These are phyloP conservation scores for Skeletonema menzelii DNA, from an alignment of 108 stramenopile genomes.

Conservation along the genomic window DNA sequence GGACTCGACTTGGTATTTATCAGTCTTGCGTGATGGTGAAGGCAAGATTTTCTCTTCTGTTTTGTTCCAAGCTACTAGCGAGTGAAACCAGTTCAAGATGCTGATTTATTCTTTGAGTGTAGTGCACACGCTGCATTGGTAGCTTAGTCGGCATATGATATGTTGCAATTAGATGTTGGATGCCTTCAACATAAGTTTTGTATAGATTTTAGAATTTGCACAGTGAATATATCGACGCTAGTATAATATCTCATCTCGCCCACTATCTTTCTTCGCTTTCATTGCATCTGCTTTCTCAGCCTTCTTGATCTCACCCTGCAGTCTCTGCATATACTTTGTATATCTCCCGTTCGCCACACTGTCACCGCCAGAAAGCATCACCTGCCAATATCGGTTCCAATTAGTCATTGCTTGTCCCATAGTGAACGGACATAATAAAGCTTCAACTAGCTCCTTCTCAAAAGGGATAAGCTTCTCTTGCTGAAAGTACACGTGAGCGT, in stretches of 20 bases:
- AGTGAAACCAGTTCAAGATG: no score
- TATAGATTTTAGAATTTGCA: no score
- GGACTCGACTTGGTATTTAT: no score
- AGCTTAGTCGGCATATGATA: not conserved
- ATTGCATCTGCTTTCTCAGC: slow-evolving; percentile 26
- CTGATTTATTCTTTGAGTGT: not conserved
- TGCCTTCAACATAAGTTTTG: not conserved
- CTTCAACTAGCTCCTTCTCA: slow-evolving; percentile 65
- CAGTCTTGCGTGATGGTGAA: no score
- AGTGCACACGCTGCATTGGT: not conserved
- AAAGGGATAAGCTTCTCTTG: slow-evolving; percentile 51
- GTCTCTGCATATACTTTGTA: slow-evolving; percentile 38
- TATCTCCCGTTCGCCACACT: slow-evolving; percentile 37
- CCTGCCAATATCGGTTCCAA: slow-evolving; percentile 79
- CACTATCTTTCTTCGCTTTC: slow-evolving; percentile 3
- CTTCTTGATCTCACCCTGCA: slow-evolving; percentile 37
- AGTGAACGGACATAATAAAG: slow-evolving; percentile 74
- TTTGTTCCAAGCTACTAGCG: no score
- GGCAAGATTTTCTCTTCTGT: no score
- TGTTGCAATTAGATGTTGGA: not conserved
- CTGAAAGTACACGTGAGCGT: slow-evolving; percentile 70
- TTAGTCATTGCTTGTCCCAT: slow-evolving; percentile 62
- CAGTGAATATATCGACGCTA: not conserved
- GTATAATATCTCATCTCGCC: not conserved
- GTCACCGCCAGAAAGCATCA: slow-evolving; percentile 12